Conservation (phyloP, 257 asterid genomes). For the Solanum habrochaites region DNA sequence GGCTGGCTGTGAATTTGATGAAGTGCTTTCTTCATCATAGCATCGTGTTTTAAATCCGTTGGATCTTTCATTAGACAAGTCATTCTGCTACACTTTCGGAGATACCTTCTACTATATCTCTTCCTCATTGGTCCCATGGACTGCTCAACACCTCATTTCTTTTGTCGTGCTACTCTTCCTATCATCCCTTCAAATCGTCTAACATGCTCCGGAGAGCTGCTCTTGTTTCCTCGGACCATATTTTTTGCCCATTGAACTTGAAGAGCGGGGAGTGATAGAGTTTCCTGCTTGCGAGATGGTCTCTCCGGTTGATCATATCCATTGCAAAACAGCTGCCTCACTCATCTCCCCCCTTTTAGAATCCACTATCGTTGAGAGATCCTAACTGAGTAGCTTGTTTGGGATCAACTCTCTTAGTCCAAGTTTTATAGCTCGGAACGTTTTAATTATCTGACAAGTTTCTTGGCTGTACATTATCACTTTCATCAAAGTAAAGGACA, state of each 20-base stretch:
- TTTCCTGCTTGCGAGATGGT: conserved; percentile 36
- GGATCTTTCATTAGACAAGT: not conserved
- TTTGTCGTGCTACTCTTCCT: conserved; percentile 11
- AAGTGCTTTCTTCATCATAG: not conserved
- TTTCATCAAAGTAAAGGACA: conserved; percentile 51
- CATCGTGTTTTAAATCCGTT: not conserved
- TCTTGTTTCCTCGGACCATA: conserved; percentile 26
- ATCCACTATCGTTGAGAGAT: conserved; percentile 62
- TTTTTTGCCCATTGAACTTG: conserved; percentile 20
- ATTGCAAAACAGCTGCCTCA: conserved; percentile 37
- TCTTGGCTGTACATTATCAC: conserved; percentile 13
- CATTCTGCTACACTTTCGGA: not conserved
- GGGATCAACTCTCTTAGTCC: conserved; percentile 80
- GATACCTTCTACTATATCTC: not conserved
- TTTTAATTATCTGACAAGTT: conserved; percentile 17
- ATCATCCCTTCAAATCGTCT: conserved; percentile 11
- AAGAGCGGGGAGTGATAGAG: conserved; percentile 6
- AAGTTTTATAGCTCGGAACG: conserved; percentile 28
- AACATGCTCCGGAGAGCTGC: conserved; percentile 11
- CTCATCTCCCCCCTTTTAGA: conserved; percentile 51
- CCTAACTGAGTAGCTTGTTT: conserved; percentile 57
- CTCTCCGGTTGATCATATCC: conserved; percentile 29
- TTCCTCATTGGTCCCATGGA: conserved; percentile 9
- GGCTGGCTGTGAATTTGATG: not conserved
- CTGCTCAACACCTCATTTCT: conserved; percentile 16